These are phyloP conservation scores for Trebouxia sp. DNA, from an alignment of 139 green algal species.

Conservation along the genomic window DNA sequence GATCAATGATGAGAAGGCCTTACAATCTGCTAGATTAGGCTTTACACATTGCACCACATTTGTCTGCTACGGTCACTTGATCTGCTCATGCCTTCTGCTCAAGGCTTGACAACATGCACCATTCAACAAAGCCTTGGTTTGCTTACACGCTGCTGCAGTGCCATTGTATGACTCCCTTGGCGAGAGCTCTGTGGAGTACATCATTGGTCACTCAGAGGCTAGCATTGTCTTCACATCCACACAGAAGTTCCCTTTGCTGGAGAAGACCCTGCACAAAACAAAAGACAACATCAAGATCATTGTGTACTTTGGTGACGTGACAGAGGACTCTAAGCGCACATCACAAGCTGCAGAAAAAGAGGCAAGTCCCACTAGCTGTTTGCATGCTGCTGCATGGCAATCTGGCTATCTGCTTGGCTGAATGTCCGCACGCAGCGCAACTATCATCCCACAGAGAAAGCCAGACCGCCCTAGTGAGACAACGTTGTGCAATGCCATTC, in stretches of 20 bases:
- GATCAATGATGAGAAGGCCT: neutral
- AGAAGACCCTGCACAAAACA: constrained; percentile 56
- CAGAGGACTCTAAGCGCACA: constrained; percentile 1
- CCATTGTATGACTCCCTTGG: constrained; percentile 95
- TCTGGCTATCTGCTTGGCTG: no score
- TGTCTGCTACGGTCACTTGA: neutral
- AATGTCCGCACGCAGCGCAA: no score
- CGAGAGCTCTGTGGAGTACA: constrained; percentile 88
- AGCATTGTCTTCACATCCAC: constrained; percentile 49
- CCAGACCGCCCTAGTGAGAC: no score
- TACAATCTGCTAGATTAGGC: no score
- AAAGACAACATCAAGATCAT: constrained; percentile 65
- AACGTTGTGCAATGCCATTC: no score
- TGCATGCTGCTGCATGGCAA: neutral
- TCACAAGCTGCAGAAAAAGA: constrained; percentile 18
- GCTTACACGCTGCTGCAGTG: constrained; percentile 52
- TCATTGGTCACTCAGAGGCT: constrained; percentile 77
- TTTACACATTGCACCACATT: neutral
- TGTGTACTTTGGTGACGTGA: constrained; percentile 69
- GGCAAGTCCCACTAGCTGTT: neutral
- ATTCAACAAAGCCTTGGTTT: no score
- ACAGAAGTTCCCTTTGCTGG: constrained; percentile 57
- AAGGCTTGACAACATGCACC: no score
- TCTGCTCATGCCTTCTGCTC: neutral
- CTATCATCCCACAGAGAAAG: no score